Conservation (phyloP, 148 eudicot species). For the Nepenthes mirabilis region DNA sequence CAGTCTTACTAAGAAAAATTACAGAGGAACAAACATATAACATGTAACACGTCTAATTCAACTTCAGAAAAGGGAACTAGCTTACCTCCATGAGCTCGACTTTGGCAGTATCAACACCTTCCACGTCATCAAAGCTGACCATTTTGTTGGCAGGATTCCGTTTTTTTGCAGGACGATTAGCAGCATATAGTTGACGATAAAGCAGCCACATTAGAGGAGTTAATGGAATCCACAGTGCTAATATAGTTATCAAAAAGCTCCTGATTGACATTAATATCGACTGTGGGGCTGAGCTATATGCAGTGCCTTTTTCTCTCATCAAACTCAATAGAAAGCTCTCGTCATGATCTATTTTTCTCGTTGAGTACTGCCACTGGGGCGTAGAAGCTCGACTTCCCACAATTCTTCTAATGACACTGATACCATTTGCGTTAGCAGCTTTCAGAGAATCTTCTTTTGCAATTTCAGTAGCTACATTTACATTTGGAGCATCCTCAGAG, state of each 20-base stretch:
- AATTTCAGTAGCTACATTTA: conserved; percentile 16
- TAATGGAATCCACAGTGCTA: conserved; percentile 85
- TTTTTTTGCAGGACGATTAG: conserved; percentile 72
- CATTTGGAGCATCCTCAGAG: conserved; percentile 9
- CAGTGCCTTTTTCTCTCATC: conserved; percentile 70
- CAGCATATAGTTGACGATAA: conserved; percentile 75
- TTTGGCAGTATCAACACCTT: conserved; percentile 93
- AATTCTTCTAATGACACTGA: conserved; percentile 17
- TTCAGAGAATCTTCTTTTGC: conserved; percentile 7
- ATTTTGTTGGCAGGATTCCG: conserved; percentile 49
- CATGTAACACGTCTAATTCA: no score
- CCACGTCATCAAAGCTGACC: conserved; percentile 86
- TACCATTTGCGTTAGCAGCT: conserved; percentile 5
- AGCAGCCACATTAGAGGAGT: conserved; percentile 89
- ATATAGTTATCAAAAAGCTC: conserved; percentile 54
- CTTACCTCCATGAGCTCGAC: conserved; percentile 97
- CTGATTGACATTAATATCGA: conserved; percentile 56
- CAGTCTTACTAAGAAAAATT: no score
- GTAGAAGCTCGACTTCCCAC: conserved; percentile 15
- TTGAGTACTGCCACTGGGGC: conserved; percentile 66
- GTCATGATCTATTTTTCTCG: conserved; percentile 80
- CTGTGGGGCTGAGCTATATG: conserved; percentile 80
- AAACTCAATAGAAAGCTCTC: conserved; percentile 67
- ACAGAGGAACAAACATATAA: no score
- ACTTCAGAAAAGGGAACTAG: conserved; percentile 1